Percentiles rank a stretch among this genome's conserved stretches.
Evolutionary conservation across 2,329 filamentous ascomycete species (phyloP).

Genomic region (Cadophora gregata): DNA sequence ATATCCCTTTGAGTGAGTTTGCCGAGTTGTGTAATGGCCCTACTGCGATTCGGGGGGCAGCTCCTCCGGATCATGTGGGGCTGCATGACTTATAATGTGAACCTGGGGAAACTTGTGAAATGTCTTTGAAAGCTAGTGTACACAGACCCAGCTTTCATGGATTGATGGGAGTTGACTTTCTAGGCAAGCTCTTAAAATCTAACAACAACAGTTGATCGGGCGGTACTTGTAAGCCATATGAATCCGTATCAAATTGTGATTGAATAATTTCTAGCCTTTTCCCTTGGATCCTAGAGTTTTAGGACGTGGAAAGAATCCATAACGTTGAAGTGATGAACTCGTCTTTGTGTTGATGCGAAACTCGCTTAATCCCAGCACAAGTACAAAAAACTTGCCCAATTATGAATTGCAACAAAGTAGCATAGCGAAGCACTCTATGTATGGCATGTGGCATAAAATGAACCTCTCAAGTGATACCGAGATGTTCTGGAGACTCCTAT

Average conservation of each 20-base stretch:
- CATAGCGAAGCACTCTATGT: background rate
- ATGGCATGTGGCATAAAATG: background rate
- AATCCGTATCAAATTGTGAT: no score
- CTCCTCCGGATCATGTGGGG: conserved; percentile 20
- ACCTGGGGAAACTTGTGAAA: no score
- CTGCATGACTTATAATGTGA: background rate
- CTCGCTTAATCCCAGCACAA: conserved; percentile 1
- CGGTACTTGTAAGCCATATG: no score
- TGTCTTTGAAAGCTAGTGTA: no score
- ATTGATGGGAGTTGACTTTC: no score
- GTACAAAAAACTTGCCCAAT: background rate
- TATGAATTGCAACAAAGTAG: background rate
- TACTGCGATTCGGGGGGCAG: background rate
- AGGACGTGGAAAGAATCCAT: background rate
- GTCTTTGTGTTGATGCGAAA: background rate
- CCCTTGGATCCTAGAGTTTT: no score
- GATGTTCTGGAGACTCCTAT: background rate
- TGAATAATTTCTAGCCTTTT: no score
- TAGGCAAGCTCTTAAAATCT: no score
- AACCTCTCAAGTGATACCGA: background rate
- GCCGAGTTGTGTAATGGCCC: conserved; percentile 18
- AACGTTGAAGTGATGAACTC: background rate
- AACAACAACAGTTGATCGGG: no score
- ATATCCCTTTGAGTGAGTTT: conserved; percentile 17
- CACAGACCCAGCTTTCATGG: no score